phyloP scores from a whole-genome alignment of 2,329 filamentous ascomycete genomes.

The Colletotrichum sojae region DNA sequence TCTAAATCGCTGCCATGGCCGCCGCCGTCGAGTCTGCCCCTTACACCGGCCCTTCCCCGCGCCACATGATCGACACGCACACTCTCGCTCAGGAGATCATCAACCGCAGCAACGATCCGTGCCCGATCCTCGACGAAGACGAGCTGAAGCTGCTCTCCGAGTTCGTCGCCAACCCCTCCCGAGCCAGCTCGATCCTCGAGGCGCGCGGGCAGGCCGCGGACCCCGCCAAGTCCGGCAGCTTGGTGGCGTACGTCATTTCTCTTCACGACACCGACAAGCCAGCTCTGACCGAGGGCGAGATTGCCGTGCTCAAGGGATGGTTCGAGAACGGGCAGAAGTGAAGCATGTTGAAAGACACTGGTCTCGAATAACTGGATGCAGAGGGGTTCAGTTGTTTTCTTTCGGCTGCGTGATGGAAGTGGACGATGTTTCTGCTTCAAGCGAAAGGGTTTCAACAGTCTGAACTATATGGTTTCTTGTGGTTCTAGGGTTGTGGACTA shows the following conservation, averaged over 20 bases:
- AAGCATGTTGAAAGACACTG: too few species aligned
- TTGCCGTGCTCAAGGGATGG: slow-evolving; percentile 35
- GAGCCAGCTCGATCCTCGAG: slow-evolving; percentile 14
- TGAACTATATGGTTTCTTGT: too few species aligned
- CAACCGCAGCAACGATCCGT: slow-evolving; percentile 38
- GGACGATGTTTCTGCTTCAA: too few species aligned
- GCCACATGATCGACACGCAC: slow-evolving; percentile 38
- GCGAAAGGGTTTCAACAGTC: too few species aligned
- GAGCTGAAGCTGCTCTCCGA: slow-evolving; percentile 31
- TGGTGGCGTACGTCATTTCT: slow-evolving; percentile 36
- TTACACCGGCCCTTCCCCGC: slow-evolving; percentile 39
- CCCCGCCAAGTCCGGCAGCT: slow-evolving; percentile 18
- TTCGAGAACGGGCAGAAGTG: slow-evolving; percentile 21
- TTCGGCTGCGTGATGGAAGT: too few species aligned
- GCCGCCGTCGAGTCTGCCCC: slow-evolving; percentile 5
- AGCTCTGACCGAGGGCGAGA: slow-evolving; percentile 34
- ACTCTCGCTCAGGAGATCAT: slow-evolving; percentile 42
- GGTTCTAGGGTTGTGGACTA: too few species aligned
- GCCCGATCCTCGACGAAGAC: slow-evolving; percentile 33
- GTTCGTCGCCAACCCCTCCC: slow-evolving; percentile 24
- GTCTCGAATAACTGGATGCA: too few species aligned
- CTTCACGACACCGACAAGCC: slow-evolving; percentile 32
- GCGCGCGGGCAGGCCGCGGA: slow-evolving; percentile 5
- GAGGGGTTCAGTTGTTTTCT: too few species aligned
- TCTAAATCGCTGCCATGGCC: slow-evolving; percentile 2